A percentile compares a stretch with the other conserved stretches of the same genome.
phyloP scores from a whole-genome alignment of 169 alveolate genomes.

The Perkinsus marinus region DNA sequence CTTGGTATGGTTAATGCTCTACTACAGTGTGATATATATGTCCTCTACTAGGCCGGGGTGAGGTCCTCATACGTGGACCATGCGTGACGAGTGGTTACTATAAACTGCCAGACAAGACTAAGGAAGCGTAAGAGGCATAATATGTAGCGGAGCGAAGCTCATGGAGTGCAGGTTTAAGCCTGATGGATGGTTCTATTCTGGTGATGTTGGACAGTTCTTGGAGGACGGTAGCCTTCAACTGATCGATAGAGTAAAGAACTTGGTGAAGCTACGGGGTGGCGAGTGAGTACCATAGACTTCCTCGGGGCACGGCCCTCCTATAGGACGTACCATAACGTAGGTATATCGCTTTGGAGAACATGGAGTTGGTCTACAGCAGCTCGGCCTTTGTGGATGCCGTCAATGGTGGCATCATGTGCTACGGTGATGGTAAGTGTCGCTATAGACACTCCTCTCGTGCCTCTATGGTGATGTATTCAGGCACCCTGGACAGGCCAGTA shows the following conservation, averaged over 20 bases:
- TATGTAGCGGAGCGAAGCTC: no score
- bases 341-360: not conserved
- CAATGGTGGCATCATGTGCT: not conserved
- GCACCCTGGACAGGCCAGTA: not conserved
- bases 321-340: no score
- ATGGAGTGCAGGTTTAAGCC: no score
- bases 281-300: no score
- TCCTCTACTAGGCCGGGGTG: conserved; percentile 50
- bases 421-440: no score
- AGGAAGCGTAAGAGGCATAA: no score
- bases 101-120: conserved; percentile 55
- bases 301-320: no score
- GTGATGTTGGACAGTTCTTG: conserved; percentile 48
- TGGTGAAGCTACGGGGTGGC: conserved; percentile 55
- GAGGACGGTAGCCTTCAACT: conserved; percentile 46
- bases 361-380: not conserved
- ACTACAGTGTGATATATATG: no score
- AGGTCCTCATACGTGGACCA: conserved; percentile 57
- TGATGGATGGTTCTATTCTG: conserved; percentile 54
- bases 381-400: not conserved
- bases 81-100: conserved; percentile 50
- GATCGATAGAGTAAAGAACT: conserved; percentile 57
- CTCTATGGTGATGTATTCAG: no score
- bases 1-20: no score
- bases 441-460: no score